These are phyloP conservation scores for Lachancea lanzarotensis DNA, from an alignment of 805 yeast genomes.

Conservation along the genomic window DNA sequence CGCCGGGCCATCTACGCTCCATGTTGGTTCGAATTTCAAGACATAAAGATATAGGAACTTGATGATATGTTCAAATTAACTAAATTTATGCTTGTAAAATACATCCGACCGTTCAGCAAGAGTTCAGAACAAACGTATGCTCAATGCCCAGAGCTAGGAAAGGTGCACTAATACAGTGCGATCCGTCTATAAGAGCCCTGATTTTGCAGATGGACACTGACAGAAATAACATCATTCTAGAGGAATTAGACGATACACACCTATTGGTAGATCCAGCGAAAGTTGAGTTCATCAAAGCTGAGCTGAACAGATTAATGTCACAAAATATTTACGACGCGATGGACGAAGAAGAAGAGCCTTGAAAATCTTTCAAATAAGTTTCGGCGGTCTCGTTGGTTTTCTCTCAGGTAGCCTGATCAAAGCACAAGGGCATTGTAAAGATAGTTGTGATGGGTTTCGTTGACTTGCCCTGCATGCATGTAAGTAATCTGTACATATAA, in stretches of 20 bases:
- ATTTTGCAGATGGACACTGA: constrained; percentile 76
- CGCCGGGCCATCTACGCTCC: no score
- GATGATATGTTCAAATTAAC: no score
- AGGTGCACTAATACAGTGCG: constrained; percentile 58
- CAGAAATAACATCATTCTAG: constrained; percentile 62
- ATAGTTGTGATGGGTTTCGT: no score
- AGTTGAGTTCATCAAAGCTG: constrained; percentile 68
- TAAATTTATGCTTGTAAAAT: no score
- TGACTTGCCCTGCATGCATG: no score
- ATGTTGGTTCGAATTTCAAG: no score
- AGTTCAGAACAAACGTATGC: not conserved
- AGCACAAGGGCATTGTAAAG: no score
- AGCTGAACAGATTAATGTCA: constrained; percentile 67
- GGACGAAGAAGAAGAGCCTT: constrained; percentile 52
- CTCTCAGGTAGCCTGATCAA: no score
- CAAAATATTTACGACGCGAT: constrained; percentile 81
- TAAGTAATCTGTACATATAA: not conserved
- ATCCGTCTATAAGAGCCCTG: constrained; percentile 86
- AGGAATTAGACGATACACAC: constrained; percentile 89
- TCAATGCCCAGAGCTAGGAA: constrained; percentile 49
- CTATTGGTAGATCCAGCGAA: constrained; percentile 70
- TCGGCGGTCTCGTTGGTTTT: no score
- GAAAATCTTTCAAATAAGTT: not conserved
- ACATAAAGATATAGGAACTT: no score
- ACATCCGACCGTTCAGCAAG: not conserved